These are phyloP conservation scores for Phytophthora gonapodyides DNA, from an alignment of 352 stramenopile species.

Conservation along the genomic window DNA sequence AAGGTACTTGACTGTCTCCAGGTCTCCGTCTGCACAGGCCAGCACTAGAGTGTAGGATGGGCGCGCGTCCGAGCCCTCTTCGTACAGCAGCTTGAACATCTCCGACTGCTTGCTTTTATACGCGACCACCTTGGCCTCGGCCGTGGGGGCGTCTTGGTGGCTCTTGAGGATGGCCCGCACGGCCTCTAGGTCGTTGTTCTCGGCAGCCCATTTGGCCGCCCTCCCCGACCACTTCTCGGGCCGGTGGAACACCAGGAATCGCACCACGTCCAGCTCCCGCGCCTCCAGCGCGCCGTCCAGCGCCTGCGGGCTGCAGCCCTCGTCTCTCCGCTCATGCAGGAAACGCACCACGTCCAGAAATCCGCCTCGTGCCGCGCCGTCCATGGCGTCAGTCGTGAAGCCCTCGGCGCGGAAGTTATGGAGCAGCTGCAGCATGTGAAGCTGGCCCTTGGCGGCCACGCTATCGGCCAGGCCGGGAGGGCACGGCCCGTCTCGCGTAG, in stretches of 20 bases:
- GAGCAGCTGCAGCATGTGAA: conserved; percentile 48
- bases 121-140: conserved; percentile 52
- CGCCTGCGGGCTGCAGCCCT: conserved; percentile 49
- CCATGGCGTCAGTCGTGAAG: conserved; percentile 52
- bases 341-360: conserved; percentile 53
- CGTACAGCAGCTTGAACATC: conserved; percentile 63
- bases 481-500: conserved; percentile 34
- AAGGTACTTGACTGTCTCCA: conserved; percentile 61
- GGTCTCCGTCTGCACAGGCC: conserved; percentile 43
- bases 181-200: conserved; percentile 40
- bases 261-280: conserved; percentile 40
- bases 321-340: conserved; percentile 47
- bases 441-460: conserved; percentile 36
- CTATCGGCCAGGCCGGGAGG: conserved; percentile 39
- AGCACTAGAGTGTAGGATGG: conserved; percentile 51
- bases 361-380: conserved; percentile 39
- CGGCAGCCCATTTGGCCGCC: conserved; percentile 42
- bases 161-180: conserved; percentile 39
- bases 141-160: conserved; percentile 38
- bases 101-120: conserved; percentile 45
- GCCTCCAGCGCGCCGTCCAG: conserved; percentile 42
- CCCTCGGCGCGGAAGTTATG: conserved; percentile 33
- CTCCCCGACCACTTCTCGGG: conserved; percentile 47
- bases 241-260: conserved; percentile 54
- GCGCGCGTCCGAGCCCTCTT: conserved; percentile 43